Evolutionary conservation across 257 asterid species (phyloP).

Genomic region (Nicotiana benthamiana): DNA sequence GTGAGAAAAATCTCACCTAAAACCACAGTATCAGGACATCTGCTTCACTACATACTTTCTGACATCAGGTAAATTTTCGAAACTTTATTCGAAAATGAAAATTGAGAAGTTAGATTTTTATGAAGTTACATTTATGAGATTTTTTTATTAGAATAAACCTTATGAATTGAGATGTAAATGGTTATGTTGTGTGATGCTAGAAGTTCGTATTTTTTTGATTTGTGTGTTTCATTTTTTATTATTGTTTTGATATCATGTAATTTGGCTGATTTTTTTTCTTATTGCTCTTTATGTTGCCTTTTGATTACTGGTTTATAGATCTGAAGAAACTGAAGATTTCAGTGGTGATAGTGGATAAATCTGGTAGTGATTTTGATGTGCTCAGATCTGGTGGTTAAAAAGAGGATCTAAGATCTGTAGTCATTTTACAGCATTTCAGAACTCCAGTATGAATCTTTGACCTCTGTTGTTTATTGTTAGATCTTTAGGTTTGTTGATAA

Average conservation of each 20-base stretch:
- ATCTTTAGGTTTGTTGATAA: constrained; percentile 22
- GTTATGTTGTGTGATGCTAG: background rate
- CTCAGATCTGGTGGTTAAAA: constrained; percentile 68
- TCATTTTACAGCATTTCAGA: constrained; percentile 17
- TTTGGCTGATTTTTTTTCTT: background rate
- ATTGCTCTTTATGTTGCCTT: background rate
- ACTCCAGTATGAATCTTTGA: constrained; percentile 14
- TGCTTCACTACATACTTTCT: background rate
- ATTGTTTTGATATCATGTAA: background rate
- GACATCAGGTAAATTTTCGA: background rate
- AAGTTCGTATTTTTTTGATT: constrained; percentile 18
- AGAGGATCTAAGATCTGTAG: constrained; percentile 42
- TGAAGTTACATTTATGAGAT: no score
- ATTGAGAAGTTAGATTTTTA: no score
- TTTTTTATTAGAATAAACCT: no score
- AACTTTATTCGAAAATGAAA: no score
- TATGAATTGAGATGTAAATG: no score
- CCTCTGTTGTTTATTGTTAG: constrained; percentile 30
- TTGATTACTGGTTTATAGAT: constrained; percentile 39
- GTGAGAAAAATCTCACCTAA: background rate
- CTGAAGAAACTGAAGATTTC: constrained; percentile 53
- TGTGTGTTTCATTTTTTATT: background rate
- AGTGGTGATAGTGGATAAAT: constrained; percentile 23
- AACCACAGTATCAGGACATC: background rate
- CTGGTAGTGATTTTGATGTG: constrained; percentile 29